These are phyloP conservation scores for Aegilops sharonensis DNA, from an alignment of 176 grass and related monocot genomes.

Conservation along the genomic window DNA sequence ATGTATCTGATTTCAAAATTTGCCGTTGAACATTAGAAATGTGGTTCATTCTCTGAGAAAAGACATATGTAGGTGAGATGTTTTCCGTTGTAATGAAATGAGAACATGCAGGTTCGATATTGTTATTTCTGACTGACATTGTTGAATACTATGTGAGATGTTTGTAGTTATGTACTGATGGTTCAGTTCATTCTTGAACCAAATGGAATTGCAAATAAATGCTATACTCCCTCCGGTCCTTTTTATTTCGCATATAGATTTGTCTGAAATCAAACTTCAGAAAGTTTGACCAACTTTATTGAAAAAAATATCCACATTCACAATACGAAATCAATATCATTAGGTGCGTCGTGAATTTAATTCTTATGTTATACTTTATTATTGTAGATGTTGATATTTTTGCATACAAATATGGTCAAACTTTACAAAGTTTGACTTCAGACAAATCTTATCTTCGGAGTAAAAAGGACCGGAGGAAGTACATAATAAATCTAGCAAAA, in stretches of 20 bases:
- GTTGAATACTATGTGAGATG: not conserved
- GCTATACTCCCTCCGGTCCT: not conserved
- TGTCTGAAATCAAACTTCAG: no score
- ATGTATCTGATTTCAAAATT: not conserved
- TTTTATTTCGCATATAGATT: no score
- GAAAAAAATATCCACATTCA: no score
- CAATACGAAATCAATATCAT: no score
- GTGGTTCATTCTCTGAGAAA: not conserved
- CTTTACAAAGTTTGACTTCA: no score
- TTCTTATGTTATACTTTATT: no score
- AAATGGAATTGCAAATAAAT: not conserved
- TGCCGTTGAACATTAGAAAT: not conserved
- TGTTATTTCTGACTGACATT: not conserved
- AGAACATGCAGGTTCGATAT: not conserved
- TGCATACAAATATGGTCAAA: no score
- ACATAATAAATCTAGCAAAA: not conserved
- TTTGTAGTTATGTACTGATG: not conserved
- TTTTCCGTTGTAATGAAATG: slow-evolving; percentile 13
- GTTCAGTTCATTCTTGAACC: not conserved
- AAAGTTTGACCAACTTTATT: no score
- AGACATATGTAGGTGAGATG: not conserved
- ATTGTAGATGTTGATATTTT: no score
- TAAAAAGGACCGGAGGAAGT: no score
- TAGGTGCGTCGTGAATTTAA: no score
- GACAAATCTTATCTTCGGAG: no score